Conservation (phyloP, 768 basidiomycete species). For the Megacollybia marginata region DNA sequence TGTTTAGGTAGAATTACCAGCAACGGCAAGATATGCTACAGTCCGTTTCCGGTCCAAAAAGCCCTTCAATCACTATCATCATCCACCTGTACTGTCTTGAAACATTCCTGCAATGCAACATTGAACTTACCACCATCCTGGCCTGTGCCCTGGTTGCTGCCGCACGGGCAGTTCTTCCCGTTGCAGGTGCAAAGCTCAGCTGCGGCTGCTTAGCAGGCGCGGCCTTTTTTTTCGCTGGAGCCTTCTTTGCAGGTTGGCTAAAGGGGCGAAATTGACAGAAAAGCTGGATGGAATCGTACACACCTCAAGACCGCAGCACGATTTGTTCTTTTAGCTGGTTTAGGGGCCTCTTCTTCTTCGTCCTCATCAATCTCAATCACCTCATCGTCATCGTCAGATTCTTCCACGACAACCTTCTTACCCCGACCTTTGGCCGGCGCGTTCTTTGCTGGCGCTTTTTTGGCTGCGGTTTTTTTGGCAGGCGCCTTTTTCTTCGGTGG, state of each 20-base stretch:
- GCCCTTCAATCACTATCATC: conserved; percentile 19
- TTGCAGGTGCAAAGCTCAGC: conserved; percentile 54
- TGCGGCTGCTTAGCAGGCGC: conserved; percentile 43
- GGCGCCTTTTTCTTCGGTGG: conserved; percentile 32
- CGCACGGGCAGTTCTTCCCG: conserved; percentile 50
- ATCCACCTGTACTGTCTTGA: conserved; percentile 6
- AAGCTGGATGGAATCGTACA: conserved; percentile 4
- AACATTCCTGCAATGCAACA: too few relatives aligned
- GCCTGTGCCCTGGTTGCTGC: conserved; percentile 65
- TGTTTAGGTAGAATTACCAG: not conserved
- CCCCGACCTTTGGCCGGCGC: conserved; percentile 41
- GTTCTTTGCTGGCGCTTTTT: conserved; percentile 32
- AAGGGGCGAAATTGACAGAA: not conserved
- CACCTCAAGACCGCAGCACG: conserved; percentile 63
- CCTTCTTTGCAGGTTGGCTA: conserved; percentile 38
- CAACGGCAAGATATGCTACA: not conserved
- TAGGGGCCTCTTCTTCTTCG: conserved; percentile 38
- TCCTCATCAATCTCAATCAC: conserved; percentile 47
- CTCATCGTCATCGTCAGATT: conserved; percentile 27
- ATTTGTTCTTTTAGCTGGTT: conserved; percentile 47
- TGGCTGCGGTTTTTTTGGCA: conserved; percentile 24
- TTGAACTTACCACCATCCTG: conserved; percentile 40
- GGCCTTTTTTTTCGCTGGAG: conserved; percentile 40
- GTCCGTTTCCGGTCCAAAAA: not conserved
- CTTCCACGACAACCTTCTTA: conserved; percentile 38